These are phyloP conservation scores for Aspergillus thermomutatus DNA, from an alignment of 2,329 filamentous ascomycete genomes.

Conservation along the genomic window DNA sequence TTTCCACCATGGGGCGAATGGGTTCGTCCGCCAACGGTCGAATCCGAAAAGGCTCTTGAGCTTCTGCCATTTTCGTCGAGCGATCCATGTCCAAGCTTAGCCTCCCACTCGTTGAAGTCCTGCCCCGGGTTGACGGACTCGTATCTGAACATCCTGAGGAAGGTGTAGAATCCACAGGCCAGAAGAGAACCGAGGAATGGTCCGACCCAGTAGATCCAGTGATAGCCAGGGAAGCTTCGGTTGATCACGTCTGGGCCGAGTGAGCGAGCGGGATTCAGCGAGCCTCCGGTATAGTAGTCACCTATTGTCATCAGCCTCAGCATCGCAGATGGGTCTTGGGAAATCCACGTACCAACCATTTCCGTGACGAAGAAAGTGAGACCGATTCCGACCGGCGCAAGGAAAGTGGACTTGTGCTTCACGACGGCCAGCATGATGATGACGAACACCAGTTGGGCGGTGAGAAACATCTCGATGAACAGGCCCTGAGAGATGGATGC, in stretches of 20 bases:
- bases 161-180: conserved; percentile 48
- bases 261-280: conserved; percentile 48
- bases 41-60: conserved; percentile 10
- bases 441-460: conserved; percentile 60
- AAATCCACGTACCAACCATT: conserved; percentile 39
- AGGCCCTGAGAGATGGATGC: conserved; percentile 56
- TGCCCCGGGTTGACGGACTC: conserved; percentile 49
- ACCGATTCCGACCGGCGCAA: conserved; percentile 71
- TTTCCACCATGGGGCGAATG: conserved; percentile 6
- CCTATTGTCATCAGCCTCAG: conserved; percentile 22
- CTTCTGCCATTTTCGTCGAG: conserved; percentile 14
- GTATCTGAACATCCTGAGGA: conserved; percentile 46
- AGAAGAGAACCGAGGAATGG: conserved; percentile 46
- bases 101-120: conserved; percentile 50
- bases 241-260: conserved; percentile 48
- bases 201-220: conserved; percentile 53
- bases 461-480: conserved; percentile 66
- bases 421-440: conserved; percentile 69
- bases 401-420: conserved; percentile 69
- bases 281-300: conserved; percentile 48
- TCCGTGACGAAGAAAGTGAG: conserved; percentile 64
- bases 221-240: conserved; percentile 44
- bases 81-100: conserved; percentile 17
- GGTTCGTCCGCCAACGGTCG: conserved; percentile 8
- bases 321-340: not conserved